These are phyloP conservation scores for Amesomyces nigricolor DNA, from an alignment of 2,329 filamentous ascomycete genomes.

Conservation along the genomic window DNA sequence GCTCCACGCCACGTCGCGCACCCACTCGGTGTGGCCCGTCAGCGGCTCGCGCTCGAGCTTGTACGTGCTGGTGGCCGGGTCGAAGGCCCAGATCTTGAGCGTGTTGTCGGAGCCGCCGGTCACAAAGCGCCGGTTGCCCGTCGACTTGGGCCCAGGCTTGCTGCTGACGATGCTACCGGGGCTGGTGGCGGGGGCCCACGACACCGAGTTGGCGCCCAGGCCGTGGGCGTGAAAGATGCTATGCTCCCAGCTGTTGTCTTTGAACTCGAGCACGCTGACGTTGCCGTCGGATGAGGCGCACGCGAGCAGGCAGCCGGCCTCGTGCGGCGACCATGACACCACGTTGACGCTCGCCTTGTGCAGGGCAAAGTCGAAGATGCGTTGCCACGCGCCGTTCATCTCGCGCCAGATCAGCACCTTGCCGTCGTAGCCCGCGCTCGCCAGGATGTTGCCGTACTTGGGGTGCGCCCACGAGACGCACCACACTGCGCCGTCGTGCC, in stretches of 20 bases:
- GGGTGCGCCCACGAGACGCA: slow-evolving; percentile 97
- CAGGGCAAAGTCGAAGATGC: slow-evolving; percentile 86
- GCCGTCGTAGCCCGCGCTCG: slow-evolving; percentile 91
- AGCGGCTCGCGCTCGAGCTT: slow-evolving; percentile 60
- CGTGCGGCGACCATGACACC: slow-evolving; percentile 95
- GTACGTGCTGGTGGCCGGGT: slow-evolving; percentile 55
- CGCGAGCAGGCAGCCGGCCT: slow-evolving; percentile 88
- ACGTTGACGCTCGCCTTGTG: slow-evolving; percentile 97
- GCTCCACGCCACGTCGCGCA: slow-evolving; percentile 94
- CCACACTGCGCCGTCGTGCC: slow-evolving; percentile 97
- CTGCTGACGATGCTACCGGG: slow-evolving; percentile 81
- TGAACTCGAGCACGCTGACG: slow-evolving; percentile 92
- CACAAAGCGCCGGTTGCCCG: slow-evolving; percentile 74
- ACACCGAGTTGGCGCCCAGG: slow-evolving; percentile 90
- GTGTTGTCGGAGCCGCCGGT: slow-evolving; percentile 92
- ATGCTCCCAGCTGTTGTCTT: slow-evolving; percentile 89
- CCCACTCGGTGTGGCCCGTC: slow-evolving; percentile 88
- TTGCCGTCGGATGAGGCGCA: slow-evolving; percentile 92
- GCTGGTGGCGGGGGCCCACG: slow-evolving; percentile 81
- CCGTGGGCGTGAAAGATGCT: slow-evolving; percentile 87
- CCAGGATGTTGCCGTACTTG: slow-evolving; percentile 97
- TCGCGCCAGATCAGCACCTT: slow-evolving; percentile 99
- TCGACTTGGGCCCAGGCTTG: slow-evolving; percentile 52
- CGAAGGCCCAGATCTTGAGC: slow-evolving; percentile 89
- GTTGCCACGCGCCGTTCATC: slow-evolving; percentile 68